phyloP scores from a whole-genome alignment of 1,284 basidiomycete species.

The Dichomitus squalens region DNA sequence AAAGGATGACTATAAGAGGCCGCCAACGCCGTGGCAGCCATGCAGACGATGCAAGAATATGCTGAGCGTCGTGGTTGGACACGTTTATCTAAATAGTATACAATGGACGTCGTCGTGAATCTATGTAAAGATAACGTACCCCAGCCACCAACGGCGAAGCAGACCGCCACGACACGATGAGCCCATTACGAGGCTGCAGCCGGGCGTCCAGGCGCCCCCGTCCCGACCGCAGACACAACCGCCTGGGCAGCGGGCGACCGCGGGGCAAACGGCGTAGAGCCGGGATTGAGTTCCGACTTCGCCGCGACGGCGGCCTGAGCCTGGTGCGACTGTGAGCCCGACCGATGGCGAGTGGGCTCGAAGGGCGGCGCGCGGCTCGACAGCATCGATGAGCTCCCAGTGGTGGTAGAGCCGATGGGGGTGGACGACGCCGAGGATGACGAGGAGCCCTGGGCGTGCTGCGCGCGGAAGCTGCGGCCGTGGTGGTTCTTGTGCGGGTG shows the following conservation, averaged over 20 bases:
- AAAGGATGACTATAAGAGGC: neutral
- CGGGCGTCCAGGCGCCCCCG: neutral
- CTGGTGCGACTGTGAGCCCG: conserved; percentile 10
- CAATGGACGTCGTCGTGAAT: neutral
- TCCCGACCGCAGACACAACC: neutral
- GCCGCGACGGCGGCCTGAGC: conserved; percentile 1
- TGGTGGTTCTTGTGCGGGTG: conserved; percentile 17
- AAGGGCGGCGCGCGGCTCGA: conserved; percentile 38
- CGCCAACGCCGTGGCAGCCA: neutral
- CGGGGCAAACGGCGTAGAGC: conserved; percentile 33
- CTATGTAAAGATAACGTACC: neutral
- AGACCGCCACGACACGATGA: too few species aligned
- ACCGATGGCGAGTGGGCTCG: conserved; percentile 28
- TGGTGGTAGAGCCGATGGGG: neutral
- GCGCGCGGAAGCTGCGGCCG: conserved; percentile 13
- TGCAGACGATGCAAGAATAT: neutral
- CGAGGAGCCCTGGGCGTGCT: conserved; percentile 15
- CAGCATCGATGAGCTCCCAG: conserved; percentile 23
- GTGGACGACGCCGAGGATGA: conserved; percentile 24
- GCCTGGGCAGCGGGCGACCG: conserved; percentile 18
- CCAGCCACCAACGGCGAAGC: too few species aligned
- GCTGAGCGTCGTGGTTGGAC: neutral
- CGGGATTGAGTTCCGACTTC: conserved; percentile 34
- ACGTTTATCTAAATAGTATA: neutral
- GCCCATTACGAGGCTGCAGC: neutral